Base-by-base conservation (phyloP, 345 rosid species). In the Camelina sativa region DNA sequence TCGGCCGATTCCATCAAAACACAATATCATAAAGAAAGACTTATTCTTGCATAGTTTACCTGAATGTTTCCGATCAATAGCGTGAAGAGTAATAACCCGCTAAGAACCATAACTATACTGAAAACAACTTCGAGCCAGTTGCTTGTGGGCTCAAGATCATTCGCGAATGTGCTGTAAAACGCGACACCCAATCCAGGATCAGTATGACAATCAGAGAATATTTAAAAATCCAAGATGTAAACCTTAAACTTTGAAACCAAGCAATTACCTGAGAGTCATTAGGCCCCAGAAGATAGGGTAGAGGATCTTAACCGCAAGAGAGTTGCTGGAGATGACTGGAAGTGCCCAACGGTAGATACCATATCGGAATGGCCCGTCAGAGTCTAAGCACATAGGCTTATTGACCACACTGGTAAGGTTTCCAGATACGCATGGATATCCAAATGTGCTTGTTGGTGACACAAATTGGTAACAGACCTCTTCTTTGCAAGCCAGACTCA, bases 221-320 rank as follows among this genome's bases (percentile, higher is more conserved):
- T 55, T 32, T n/a, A 63, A 34, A 7, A 12, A 72, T 50, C 35
- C n/a, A 66, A 43, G 47, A 66, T 44, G 41, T 16, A 55, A 47
- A 15, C 9, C 32, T 50, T 60, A 62, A 59, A 37, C 28, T 15
- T 16, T 41, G 54, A 22, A 20, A n/a, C 9, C 4, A 57, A 51
- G 37, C 2, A 56, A 50, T 38, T 79, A 93, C 98, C 98, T 91
- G 73, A 91, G 93, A 63, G 92, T 89, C 90, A 93, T 79, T 30
- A 93, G 67, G 0, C 98, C 98, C 98, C 98, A 93, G 73, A 93
- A 91, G 34, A 93, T 91, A 52, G 97, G 98, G 72, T 93, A 89
- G 34, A 91, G 92, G 50, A 89, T 84, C 80, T 86, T 91, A 76
- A 86, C 93, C 7, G 89, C 91, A 15, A 86, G 72, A 63, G 98